Evolutionary conservation across 2,329 filamentous ascomycete genomes (phyloP).

Genomic region (Cladophialophora yegresii): DNA sequence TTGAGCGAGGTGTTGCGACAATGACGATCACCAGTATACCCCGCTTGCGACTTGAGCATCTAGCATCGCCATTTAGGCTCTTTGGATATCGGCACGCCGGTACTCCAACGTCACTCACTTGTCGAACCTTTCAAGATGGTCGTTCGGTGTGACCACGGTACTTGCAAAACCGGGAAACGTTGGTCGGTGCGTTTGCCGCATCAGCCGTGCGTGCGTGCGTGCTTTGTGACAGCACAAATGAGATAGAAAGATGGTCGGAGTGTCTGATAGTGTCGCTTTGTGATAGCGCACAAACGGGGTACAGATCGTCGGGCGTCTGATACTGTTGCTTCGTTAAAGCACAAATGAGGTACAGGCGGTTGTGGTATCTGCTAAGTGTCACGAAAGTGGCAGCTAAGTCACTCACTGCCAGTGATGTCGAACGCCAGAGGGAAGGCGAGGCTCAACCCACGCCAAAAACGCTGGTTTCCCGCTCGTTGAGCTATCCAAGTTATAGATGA

Average conservation of each 20-base stretch:
- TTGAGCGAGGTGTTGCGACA: neutral
- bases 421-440: too few relatives aligned
- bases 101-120: neutral
- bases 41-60: neutral
- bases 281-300: too few relatives aligned
- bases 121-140: neutral
- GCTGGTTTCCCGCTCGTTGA: too few relatives aligned
- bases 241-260: too few relatives aligned
- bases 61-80: too few relatives aligned
- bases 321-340: neutral
- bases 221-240: neutral
- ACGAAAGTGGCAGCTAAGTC: too few relatives aligned
- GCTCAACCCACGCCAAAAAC: too few relatives aligned
- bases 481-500: too few relatives aligned
- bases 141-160: neutral
- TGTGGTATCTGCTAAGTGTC: too few relatives aligned
- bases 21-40: slow-evolving; percentile 1
- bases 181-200: neutral
- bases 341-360: neutral
- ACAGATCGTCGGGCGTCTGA: too few relatives aligned
- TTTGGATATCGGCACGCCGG: neutral
- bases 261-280: too few relatives aligned
- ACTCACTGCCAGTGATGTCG: too few relatives aligned
- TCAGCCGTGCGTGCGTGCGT: neutral
- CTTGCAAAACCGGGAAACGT: neutral